Evolutionary conservation across 345 rosid genomes (phyloP).

Genomic region (Heritiera littoralis): DNA sequence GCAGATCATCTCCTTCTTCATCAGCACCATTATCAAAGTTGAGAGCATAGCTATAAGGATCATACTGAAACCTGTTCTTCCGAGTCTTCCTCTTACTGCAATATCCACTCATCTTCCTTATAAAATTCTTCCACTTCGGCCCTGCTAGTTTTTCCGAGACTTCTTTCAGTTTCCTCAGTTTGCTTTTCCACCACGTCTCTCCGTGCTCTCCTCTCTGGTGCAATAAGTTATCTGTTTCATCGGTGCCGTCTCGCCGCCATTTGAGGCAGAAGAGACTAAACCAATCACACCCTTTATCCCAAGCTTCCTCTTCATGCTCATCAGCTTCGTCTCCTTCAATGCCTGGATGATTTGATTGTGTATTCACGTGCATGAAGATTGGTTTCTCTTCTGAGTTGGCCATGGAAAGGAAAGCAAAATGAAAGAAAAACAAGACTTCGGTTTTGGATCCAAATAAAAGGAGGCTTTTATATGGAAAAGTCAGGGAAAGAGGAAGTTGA

Average conservation of each 20-base stretch:
- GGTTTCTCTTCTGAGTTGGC: not conserved
- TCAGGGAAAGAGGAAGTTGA: not conserved
- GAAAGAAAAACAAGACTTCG: not conserved
- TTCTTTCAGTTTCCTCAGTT: constrained; percentile 47
- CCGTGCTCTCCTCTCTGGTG: constrained; percentile 20
- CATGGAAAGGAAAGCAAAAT: not conserved
- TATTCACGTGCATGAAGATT: not conserved
- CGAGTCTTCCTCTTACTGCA: constrained; percentile 21
- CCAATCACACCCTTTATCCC: constrained; percentile 35
- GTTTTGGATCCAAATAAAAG: not conserved
- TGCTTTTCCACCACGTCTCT: constrained; percentile 38
- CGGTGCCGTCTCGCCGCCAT: constrained; percentile 11
- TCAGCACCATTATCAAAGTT: constrained; percentile 54
- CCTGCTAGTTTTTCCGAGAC: constrained; percentile 50
- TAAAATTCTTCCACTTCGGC: constrained; percentile 42
- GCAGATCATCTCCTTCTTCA: constrained; percentile 36
- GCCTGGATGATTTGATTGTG: not conserved
- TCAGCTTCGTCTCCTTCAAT: not conserved
- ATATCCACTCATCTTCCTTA: constrained; percentile 43
- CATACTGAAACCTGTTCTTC: constrained; percentile 41
- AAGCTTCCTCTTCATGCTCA: not conserved
- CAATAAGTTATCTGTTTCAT: constrained; percentile 17
- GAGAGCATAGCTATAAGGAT: constrained; percentile 57
- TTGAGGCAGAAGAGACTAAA: constrained; percentile 37
- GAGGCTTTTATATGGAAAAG: not conserved